A percentile compares a stretch with the other conserved stretches of the same genome.
Evolutionary conservation across 1,139 yeast species (phyloP).

Genomic region (Candida albicans): DNA sequence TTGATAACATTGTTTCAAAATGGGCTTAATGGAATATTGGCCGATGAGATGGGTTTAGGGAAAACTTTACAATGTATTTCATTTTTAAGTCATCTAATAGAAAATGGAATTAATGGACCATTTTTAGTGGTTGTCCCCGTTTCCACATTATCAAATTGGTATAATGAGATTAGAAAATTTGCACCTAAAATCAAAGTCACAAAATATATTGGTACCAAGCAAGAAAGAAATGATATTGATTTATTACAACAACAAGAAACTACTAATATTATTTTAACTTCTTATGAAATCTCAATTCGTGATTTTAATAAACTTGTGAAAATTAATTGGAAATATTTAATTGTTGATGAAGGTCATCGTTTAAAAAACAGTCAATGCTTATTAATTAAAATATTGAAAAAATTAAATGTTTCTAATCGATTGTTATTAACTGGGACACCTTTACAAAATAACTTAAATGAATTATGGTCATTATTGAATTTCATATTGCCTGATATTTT

Average conservation of each 20-base stretch:
- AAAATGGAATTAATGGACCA: slow-evolving; percentile 80
- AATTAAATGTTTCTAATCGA: slow-evolving; percentile 65
- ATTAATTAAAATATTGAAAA: slow-evolving; percentile 68
- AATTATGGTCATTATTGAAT: slow-evolving; percentile 86
- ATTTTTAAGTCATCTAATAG: slow-evolving; percentile 71
- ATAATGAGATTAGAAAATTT: slow-evolving; percentile 64
- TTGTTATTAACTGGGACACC: slow-evolving; percentile 91
- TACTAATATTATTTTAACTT: slow-evolving; percentile 62
- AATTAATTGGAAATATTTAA: slow-evolving; percentile 74
- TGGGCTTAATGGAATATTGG: slow-evolving; percentile 91
- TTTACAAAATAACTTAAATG: slow-evolving; percentile 82
- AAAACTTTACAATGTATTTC: slow-evolving; percentile 88
- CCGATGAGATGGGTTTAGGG: slow-evolving; percentile 97
- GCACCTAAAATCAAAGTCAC: slow-evolving; percentile 69
- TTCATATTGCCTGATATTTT: slow-evolving; percentile 91
- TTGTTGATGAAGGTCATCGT: slow-evolving; percentile 96
- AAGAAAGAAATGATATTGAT: slow-evolving; percentile 44
- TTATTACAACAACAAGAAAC: slow-evolving; percentile 18
- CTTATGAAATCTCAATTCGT: slow-evolving; percentile 76
- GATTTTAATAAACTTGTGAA: slow-evolving; percentile 57
- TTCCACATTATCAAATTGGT: slow-evolving; percentile 87
- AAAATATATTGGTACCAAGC: slow-evolving; percentile 66
- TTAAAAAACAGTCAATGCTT: slow-evolving; percentile 79
- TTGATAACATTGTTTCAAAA: slow-evolving; percentile 82
- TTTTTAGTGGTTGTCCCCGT: slow-evolving; percentile 85